A percentile compares a stretch with the other conserved stretches of the same genome.
phyloP scores from a whole-genome alignment of 257 asterid species.

The Jasminum sambac region DNA sequence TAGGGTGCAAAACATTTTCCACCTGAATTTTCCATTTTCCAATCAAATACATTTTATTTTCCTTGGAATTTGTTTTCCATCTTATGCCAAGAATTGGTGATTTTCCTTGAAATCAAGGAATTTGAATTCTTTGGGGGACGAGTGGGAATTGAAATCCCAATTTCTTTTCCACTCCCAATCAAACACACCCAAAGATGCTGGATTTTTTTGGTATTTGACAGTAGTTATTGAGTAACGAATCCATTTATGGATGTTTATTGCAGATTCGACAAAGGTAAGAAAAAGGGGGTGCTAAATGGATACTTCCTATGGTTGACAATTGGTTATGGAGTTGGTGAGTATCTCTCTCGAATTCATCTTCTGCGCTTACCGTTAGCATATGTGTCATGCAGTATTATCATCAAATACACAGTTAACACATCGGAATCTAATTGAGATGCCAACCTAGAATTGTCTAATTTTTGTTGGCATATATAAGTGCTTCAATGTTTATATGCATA shows the following conservation, averaged over 20 bases:
- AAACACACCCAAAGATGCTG: no score
- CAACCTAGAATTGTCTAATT: background rate
- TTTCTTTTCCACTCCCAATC: no score
- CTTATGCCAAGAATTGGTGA: no score
- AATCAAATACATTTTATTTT: no score
- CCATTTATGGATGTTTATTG: constrained; percentile 20
- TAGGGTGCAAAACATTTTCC: no score
- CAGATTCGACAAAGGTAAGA: constrained; percentile 90
- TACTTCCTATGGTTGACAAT: constrained; percentile 79
- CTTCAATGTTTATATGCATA: background rate
- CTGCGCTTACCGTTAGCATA: background rate
- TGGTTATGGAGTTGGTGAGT: constrained; percentile 92
- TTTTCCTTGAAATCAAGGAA: no score
- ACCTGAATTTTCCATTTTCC: no score
- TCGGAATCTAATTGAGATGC: background rate
- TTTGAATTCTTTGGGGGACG: no score
- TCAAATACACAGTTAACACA: background rate
- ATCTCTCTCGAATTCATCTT: background rate
- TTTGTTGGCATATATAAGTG: background rate
- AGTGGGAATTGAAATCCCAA: no score
- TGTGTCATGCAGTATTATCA: background rate
- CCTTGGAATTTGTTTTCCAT: no score
- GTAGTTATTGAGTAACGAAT: constrained; percentile 22
- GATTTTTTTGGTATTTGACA: background rate
- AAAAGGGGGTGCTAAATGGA: constrained; percentile 66